These are phyloP conservation scores for Yamadazyma triangularis DNA, from an alignment of 1,139 yeast genomes.

Conservation along the genomic window DNA sequence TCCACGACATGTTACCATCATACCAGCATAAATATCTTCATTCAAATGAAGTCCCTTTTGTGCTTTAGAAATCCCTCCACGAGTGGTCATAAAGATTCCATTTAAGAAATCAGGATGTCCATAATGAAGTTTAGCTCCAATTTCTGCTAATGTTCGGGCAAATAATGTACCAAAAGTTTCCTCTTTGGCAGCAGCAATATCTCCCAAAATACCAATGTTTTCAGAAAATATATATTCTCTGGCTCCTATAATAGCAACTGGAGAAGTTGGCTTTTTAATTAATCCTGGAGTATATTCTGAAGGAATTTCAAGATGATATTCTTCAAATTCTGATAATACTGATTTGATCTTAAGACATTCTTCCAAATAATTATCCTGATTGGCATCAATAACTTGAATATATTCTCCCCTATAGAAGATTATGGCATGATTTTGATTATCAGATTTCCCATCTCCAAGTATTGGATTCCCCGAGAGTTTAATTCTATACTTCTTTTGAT, in stretches of 20 bases:
- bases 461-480: constrained; percentile 81
- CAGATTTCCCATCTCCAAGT: constrained; percentile 87
- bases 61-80: constrained; percentile 90
- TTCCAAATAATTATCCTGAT: constrained; percentile 82
- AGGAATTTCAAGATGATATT: constrained; percentile 31
- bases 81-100: constrained; percentile 79
- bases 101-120: constrained; percentile 91
- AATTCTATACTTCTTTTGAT: constrained; percentile 50
- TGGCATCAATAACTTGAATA: constrained; percentile 83
- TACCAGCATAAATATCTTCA: constrained; percentile 91
- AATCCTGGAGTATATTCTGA: constrained; percentile 47
- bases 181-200: constrained; percentile 90
- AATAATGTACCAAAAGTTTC: constrained; percentile 90
- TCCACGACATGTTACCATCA: constrained; percentile 76
- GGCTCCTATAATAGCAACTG: constrained; percentile 82
- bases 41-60: constrained; percentile 82
- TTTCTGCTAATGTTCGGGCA: constrained; percentile 78
- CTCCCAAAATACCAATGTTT: constrained; percentile 81
- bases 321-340: constrained; percentile 77
- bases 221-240: constrained; percentile 87
- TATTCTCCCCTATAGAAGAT: constrained; percentile 82
- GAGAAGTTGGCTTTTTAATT: constrained; percentile 6
- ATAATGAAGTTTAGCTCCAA: constrained; percentile 85
- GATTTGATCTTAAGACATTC: constrained; percentile 81
- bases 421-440: constrained; percentile 77